A percentile compares a stretch with the other conserved stretches of the same genome.
Conservation (phyloP, 345 rosid genomes). For the Adansonia digitata region DNA sequence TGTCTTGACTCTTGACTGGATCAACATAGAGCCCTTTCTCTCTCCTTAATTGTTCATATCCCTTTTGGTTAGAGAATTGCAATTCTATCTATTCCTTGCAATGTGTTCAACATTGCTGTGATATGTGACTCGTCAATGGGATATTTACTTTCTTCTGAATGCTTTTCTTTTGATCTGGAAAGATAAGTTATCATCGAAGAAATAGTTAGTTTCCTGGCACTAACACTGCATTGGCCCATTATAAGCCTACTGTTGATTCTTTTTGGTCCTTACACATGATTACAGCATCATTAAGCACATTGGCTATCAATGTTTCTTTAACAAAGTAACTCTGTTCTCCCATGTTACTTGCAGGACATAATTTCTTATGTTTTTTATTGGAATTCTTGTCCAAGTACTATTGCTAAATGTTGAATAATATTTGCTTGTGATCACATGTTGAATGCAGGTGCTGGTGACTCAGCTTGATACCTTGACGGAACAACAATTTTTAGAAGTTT, state of each 20-base stretch:
- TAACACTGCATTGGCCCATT: not conserved
- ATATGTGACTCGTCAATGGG: no score
- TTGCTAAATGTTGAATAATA: not conserved
- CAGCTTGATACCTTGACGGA: constrained; percentile 69
- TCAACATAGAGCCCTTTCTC: no score
- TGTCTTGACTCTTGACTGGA: no score
- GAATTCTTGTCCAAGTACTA: not conserved
- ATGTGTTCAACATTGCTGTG: no score
- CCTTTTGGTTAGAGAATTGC: no score
- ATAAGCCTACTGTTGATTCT: not conserved
- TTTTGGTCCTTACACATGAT: not conserved
- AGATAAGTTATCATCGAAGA: not conserved
- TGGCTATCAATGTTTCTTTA: not conserved
- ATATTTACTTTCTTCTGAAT: no score
- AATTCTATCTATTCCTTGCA: no score
- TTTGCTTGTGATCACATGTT: not conserved
- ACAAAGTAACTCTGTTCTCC: not conserved
- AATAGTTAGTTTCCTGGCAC: not conserved
- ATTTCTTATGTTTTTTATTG: not conserved
- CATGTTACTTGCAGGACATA: not conserved
- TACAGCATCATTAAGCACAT: not conserved
- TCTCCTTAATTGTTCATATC: no score
- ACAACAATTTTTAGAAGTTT: constrained; percentile 44
- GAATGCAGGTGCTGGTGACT: constrained; percentile 64
- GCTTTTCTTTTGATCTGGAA: no score